Evolutionary conservation across 257 asterid species (phyloP).

Genomic region (Anisodus tanguticus): DNA sequence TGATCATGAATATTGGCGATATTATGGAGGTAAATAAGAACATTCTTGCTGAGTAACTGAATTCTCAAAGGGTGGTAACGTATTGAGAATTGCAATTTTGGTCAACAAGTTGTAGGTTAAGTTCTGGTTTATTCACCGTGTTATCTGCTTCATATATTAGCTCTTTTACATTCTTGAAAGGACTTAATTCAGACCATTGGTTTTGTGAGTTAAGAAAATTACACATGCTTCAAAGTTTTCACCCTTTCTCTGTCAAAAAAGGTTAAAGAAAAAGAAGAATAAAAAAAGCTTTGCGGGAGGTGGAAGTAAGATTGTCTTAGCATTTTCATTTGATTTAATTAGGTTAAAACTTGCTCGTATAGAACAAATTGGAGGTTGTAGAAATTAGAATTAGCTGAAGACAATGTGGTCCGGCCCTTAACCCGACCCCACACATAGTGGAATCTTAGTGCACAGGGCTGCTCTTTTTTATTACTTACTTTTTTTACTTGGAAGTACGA

Average conservation of each 20-base stretch:
- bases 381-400: neutral
- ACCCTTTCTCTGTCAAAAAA: neutral
- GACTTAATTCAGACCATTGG: neutral
- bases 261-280: neutral
- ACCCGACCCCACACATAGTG: too few species aligned
- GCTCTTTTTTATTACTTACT: too few species aligned
- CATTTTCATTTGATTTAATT: neutral
- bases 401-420: neutral
- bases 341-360: neutral
- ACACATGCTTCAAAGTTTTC: neutral
- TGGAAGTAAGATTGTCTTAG: neutral
- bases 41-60: neutral
- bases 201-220: neutral
- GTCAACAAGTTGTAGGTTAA: neutral
- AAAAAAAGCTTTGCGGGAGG: neutral
- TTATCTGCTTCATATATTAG: neutral
- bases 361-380: neutral
- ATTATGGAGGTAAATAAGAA: slow-evolving; percentile 50
- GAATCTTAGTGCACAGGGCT: too few species aligned
- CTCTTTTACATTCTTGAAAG: neutral
- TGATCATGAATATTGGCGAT: slow-evolving; percentile 61
- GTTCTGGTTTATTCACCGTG: neutral
- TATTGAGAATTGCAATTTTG: neutral
- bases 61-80: neutral
- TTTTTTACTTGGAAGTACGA: too few species aligned